Evolutionary conservation across 2,329 filamentous ascomycete genomes (phyloP), one percentile per base, ranked within the genome.

Genomic region (Scedosporium dehoogii): DNA sequence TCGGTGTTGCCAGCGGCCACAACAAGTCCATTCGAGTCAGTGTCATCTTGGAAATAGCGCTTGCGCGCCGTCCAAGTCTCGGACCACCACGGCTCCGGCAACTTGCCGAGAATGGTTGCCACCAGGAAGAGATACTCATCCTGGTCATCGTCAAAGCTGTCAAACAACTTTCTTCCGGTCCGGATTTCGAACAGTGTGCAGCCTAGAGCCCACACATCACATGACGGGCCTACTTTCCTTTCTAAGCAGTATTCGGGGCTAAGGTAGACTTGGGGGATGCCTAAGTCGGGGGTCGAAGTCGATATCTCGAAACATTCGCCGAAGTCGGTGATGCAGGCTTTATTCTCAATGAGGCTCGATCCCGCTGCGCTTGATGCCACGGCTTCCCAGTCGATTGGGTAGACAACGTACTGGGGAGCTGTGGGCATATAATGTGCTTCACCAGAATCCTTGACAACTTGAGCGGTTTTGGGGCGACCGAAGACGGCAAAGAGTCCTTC

Each of bases 61-160:
- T 48, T 64, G 0, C 69, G 67, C 0, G 41, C 61, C 6, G 66
- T 66, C 72, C 73, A 74, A 33, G 29, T 33, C 3, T 62, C 68
- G 0, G 65, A 68, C 72, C 73, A 73, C 69, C 68, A 72, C 0
- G 66, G 66, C 23, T 70, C 67, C 0, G 72, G 72, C 0, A 73
- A 59, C 63, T 71, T 71, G 66, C n/a, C n/a, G n/a, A n/a, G n/a
- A n/a, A n/a, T n/a, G n/a, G n/a, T 60, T 0, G 69, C 68, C 29
- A 74, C 69, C 6, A 67, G 65, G 1, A 65, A 62, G 1, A 74
- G 29, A 3, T 71, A 41, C 1, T 74, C 71, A 18, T 42, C 56
- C 5, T 23, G 10, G 3, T 58, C 56, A 7, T 42, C 33, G 4
- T 33, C 29, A 33, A 9, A 18, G 14, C n/a, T 58, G 29, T 21